Conservation (phyloP, 345 rosid species). For the Acer negundo region DNA sequence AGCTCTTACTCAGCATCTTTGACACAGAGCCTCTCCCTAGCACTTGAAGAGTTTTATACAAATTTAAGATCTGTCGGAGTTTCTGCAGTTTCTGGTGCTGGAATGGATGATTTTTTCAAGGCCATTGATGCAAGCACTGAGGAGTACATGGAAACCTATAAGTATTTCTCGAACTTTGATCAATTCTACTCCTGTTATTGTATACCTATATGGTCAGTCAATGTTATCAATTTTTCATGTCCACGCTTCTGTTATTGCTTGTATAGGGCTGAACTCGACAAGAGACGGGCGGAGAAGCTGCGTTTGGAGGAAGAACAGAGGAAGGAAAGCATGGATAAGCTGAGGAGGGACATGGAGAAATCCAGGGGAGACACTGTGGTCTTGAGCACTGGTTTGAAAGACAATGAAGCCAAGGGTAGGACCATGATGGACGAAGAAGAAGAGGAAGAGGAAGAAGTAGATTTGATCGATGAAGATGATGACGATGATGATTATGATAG, state of each 20-base stretch:
- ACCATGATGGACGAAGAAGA: conserved; percentile 45
- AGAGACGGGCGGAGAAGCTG: conserved; percentile 71
- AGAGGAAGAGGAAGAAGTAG: conserved; percentile 29
- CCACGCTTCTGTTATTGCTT: conserved; percentile 1
- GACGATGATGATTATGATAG: conserved; percentile 29
- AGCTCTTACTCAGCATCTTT: conserved; percentile 59
- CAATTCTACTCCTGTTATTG: background rate
- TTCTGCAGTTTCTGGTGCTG: conserved; percentile 81
- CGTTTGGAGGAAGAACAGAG: conserved; percentile 65
- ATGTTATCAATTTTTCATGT: background rate
- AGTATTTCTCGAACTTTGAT: conserved; percentile 39
- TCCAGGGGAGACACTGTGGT: conserved; percentile 71
- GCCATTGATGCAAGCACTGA: conserved; percentile 70
- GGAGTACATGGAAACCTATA: conserved; percentile 75
- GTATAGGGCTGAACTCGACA: conserved; percentile 74
- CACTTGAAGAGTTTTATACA: conserved; percentile 67
- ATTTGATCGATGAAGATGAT: conserved; percentile 33
- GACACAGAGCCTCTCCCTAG: conserved; percentile 68
- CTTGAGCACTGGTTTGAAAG: conserved; percentile 67
- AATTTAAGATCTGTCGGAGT: conserved; percentile 77
- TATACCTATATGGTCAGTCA: background rate
- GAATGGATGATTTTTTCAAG: conserved; percentile 72
- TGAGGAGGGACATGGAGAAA: conserved; percentile 73
- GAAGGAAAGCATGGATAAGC: conserved; percentile 58
- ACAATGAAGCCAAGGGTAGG: conserved; percentile 28